phyloP scores from a whole-genome alignment of 2,329 filamentous ascomycete species.

The Calonectria henricotiae region DNA sequence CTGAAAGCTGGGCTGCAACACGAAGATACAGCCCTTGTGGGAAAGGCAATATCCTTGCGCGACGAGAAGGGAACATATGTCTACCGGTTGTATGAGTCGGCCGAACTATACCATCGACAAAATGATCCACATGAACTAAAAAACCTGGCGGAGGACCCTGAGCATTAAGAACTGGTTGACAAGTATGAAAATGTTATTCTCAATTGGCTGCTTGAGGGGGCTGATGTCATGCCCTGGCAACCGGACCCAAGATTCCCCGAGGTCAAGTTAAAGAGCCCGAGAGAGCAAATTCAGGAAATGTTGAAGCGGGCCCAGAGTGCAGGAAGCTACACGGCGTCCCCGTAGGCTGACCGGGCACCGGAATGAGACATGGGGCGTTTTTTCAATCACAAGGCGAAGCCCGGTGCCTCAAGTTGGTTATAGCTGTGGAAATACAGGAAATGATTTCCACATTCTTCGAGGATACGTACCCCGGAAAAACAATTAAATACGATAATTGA shows the following conservation, averaged over 20 bases:
- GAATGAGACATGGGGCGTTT: not conserved
- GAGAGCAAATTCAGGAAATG: slow-evolving; percentile 52
- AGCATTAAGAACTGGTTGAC: slow-evolving; percentile 46
- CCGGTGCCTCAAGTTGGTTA: not conserved
- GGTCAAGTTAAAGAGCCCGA: slow-evolving; percentile 55
- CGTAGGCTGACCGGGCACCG: not conserved
- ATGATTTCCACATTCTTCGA: slow-evolving; percentile 8
- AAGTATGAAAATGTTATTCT: slow-evolving; percentile 56
- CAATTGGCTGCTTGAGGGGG: slow-evolving; percentile 58
- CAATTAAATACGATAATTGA: not conserved
- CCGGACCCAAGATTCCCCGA: slow-evolving; percentile 57
- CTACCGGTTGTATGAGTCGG: slow-evolving; percentile 64
- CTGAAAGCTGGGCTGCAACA: slow-evolving; percentile 65
- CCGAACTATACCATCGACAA: slow-evolving; percentile 62
- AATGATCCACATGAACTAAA: slow-evolving; percentile 60
- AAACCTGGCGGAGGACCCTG: slow-evolving; percentile 57
- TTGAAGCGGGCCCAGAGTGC: slow-evolving; percentile 30
- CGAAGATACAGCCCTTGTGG: slow-evolving; percentile 61
- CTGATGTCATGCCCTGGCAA: slow-evolving; percentile 58
- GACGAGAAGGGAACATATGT: slow-evolving; percentile 61
- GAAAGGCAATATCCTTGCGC: slow-evolving; percentile 61
- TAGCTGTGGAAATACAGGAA: not conserved
- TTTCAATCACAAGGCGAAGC: not conserved
- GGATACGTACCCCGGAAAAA: not conserved
- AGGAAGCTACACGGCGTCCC: not conserved